These are phyloP conservation scores for Pulveroboletus sp. DNA, from an alignment of 768 basidiomycete species.

Conservation along the genomic window DNA sequence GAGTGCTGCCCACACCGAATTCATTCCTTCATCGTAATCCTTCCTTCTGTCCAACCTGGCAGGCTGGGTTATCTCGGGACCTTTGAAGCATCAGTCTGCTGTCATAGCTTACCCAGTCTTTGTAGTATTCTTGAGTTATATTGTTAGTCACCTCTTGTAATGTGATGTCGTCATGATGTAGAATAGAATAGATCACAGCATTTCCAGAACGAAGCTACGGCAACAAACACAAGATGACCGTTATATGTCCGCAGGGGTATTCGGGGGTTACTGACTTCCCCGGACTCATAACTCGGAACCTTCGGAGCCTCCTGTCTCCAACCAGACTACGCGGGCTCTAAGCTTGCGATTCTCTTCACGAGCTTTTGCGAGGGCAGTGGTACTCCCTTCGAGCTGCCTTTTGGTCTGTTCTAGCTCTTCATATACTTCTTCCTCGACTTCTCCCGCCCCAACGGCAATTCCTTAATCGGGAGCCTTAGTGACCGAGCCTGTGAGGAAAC, in stretches of 20 bases:
- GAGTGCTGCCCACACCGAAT: conserved; percentile 19
- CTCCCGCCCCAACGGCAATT: conserved; percentile 71
- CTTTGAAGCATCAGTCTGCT: neutral
- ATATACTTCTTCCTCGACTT: conserved; percentile 54
- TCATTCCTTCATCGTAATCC: conserved; percentile 13
- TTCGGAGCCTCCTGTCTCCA: conserved; percentile 34
- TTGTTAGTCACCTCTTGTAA: conserved; percentile 11
- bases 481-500: neutral
- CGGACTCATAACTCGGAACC: conserved; percentile 29
- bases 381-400: conserved; percentile 43
- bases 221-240: conserved; percentile 10
- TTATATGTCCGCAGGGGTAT: conserved; percentile 5
- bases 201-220: conserved; percentile 10
- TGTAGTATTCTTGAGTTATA: conserved; percentile 8
- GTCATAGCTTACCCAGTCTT: neutral
- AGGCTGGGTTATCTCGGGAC: conserved; percentile 5
- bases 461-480: conserved; percentile 38
- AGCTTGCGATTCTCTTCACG: conserved; percentile 56
- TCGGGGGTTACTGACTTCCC: conserved; percentile 12
- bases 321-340: conserved; percentile 34
- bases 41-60: conserved; percentile 1
- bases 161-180: neutral
- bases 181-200: neutral
- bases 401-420: conserved; percentile 48
- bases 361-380: conserved; percentile 40